Evolutionary conservation across 306 rosid species (phyloP).

Genomic region (Medicago ruthenica): DNA sequence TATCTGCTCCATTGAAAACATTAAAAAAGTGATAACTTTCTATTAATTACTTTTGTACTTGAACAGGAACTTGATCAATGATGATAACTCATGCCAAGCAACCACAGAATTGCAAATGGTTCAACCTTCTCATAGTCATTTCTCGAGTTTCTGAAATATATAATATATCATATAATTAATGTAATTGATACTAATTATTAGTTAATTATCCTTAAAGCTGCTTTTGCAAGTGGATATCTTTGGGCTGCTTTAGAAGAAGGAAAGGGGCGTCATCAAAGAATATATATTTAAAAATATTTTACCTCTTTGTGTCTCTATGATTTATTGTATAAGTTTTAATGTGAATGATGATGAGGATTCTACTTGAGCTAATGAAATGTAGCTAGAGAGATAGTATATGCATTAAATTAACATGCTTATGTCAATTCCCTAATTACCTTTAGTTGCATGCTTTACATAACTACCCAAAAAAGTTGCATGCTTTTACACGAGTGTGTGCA

Average conservation of each 20-base stretch:
- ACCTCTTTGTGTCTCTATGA: background rate
- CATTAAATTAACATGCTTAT: background rate
- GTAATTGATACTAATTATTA: slow-evolving; percentile 11
- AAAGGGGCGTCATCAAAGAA: slow-evolving; percentile 42
- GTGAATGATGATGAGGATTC: too few relatives aligned
- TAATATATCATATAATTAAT: background rate
- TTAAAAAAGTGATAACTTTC: background rate
- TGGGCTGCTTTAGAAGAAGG: slow-evolving; percentile 49
- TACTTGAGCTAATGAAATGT: too few relatives aligned
- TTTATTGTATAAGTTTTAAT: background rate
- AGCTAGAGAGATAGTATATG: background rate
- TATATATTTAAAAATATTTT: slow-evolving; percentile 10
- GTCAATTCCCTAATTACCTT: too few relatives aligned
- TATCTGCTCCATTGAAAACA: background rate
- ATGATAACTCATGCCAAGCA: slow-evolving; percentile 84
- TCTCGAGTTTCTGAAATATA: slow-evolving; percentile 60
- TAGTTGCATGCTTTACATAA: too few relatives aligned
- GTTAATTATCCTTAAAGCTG: slow-evolving; percentile 6
- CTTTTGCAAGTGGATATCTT: slow-evolving; percentile 34
- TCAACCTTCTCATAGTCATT: slow-evolving; percentile 69
- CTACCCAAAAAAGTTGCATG: background rate
- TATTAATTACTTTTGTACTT: slow-evolving; percentile 21
- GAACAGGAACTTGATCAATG: slow-evolving; percentile 64
- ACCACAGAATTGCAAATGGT: slow-evolving; percentile 81
- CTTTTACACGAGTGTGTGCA: slow-evolving; percentile 14